Evolutionary conservation across 148 eudicot species (phyloP).

Genomic region (Dianthus caryophyllus): DNA sequence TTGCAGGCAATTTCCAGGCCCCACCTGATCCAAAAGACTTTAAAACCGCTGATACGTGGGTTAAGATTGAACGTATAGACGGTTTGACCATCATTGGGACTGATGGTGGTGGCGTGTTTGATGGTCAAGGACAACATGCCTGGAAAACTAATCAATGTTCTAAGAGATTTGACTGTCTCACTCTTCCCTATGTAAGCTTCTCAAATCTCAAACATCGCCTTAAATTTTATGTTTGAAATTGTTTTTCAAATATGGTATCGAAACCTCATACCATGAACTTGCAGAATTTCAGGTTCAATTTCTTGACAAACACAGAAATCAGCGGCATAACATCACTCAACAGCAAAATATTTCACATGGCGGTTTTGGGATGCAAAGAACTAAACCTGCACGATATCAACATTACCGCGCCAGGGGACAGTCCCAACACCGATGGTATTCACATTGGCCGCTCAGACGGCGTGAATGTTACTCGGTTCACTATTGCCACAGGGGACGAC

Average conservation of each 20-base stretch:
- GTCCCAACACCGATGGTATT: constrained; percentile 69
- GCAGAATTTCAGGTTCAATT: constrained; percentile 47
- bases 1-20: constrained; percentile 51
- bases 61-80: constrained; percentile 32
- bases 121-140: constrained; percentile 46
- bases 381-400: constrained; percentile 32
- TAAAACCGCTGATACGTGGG: constrained; percentile 31
- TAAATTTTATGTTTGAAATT: too few relatives aligned
- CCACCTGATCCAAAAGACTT: constrained; percentile 25
- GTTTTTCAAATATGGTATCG: too few relatives aligned
- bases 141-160: constrained; percentile 39
- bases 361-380: constrained; percentile 33
- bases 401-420: constrained; percentile 39
- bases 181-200: constrained; percentile 48
- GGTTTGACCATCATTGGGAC: constrained; percentile 35
- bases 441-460: constrained; percentile 46
- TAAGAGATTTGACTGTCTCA: constrained; percentile 21
- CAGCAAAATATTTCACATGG: constrained; percentile 56
- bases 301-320: constrained; percentile 34
- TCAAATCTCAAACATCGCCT: neutral
- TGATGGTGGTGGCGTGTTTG: constrained; percentile 35
- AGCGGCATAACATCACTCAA: constrained; percentile 37
- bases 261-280: too few relatives aligned
- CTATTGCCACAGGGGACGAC: constrained; percentile 59
- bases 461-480: constrained; percentile 26